Evolutionary conservation across 306 rosid genomes (phyloP).

Genomic region (Canavalia gladiata): DNA sequence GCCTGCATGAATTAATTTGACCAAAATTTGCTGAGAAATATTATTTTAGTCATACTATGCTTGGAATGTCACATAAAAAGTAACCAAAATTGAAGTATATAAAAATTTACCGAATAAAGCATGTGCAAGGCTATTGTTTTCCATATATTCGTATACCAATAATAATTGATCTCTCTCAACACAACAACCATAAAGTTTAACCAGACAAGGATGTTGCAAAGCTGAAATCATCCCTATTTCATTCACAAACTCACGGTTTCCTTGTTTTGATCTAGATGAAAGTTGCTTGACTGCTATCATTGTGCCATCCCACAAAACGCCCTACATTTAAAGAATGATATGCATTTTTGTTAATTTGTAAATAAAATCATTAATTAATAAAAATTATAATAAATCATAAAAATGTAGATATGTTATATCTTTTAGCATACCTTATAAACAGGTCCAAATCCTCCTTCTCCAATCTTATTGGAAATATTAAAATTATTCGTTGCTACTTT

Average conservation of each 20-base stretch:
- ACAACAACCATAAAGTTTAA: conserved; percentile 48
- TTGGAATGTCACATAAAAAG: neutral
- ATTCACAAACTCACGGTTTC: conserved; percentile 74
- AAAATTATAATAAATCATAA: neutral
- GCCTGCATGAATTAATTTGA: conserved; percentile 35
- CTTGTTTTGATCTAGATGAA: conserved; percentile 79
- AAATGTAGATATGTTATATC: neutral
- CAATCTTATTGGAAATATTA: conserved; percentile 60
- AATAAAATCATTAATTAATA: neutral
- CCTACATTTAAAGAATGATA: conserved; percentile 33
- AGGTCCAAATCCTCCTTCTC: conserved; percentile 78
- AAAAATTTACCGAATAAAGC: conserved; percentile 59
- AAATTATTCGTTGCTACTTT: conserved; percentile 69
- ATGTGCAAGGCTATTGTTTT: conserved; percentile 63
- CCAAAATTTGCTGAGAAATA: neutral
- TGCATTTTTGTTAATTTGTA: neutral
- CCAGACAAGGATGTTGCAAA: conserved; percentile 61
- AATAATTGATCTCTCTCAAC: conserved; percentile 59
- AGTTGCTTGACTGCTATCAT: conserved; percentile 75
- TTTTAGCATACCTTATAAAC: conserved; percentile 61
- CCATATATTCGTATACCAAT: conserved; percentile 64
- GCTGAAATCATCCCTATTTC: conserved; percentile 86
- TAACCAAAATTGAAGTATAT: neutral
- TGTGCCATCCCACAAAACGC: conserved; percentile 59
- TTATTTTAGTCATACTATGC: neutral